These are phyloP conservation scores for Salvia rosmarinus DNA, from an alignment of 257 asterid species.

Conservation along the genomic window DNA sequence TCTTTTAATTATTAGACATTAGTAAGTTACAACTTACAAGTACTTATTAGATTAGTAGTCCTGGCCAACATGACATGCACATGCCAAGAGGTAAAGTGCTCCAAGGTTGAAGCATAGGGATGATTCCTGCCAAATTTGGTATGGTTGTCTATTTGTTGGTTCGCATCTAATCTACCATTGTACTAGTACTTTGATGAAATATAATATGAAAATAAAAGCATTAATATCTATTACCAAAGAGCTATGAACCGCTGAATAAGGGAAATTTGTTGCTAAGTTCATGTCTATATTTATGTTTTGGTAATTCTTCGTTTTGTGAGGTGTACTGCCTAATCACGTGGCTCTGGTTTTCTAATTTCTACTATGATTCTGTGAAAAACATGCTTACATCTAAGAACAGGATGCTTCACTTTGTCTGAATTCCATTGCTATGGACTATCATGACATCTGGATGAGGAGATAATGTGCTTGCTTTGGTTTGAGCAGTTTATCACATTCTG, in stretches of 20 bases:
- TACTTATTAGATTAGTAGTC: background rate
- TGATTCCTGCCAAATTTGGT: background rate
- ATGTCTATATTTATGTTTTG: conserved; percentile 6
- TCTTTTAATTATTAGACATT: background rate
- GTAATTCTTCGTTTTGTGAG: conserved; percentile 13
- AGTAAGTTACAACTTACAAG: background rate
- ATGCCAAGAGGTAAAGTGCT: conserved; percentile 3
- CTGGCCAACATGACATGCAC: background rate
- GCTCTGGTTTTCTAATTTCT: conserved; percentile 14
- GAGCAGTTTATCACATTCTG: conserved; percentile 81
- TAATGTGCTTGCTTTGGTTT: conserved; percentile 30
- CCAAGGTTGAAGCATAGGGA: conserved; percentile 19
- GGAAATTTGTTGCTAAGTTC: background rate
- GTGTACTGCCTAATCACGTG: background rate
- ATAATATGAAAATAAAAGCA: background rate
- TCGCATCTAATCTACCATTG: background rate
- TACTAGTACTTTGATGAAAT: background rate
- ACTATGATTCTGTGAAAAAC: background rate
- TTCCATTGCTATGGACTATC: background rate
- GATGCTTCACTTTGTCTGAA: conserved; percentile 2
- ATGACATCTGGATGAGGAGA: conserved; percentile 14
- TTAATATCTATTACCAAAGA: background rate
- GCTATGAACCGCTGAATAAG: background rate
- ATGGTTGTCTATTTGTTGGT: background rate
- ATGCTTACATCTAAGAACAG: background rate